A percentile compares a stretch with the other conserved stretches of the same genome.
Conservation (phyloP, 225 moss, liverwort and hornwort species). For the Bryum argenteum region DNA sequence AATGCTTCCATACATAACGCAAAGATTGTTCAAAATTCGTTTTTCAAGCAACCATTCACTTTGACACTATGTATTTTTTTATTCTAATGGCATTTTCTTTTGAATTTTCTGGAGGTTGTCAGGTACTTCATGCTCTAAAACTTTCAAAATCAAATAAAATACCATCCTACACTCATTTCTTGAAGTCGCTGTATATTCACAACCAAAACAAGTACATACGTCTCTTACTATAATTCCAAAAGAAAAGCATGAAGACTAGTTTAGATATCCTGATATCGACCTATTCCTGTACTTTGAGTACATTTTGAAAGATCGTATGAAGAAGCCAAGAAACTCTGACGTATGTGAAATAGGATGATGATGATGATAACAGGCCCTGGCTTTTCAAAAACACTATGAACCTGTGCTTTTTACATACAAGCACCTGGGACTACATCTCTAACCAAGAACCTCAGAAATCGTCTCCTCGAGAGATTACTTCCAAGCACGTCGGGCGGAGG, state of each 20-base stretch:
- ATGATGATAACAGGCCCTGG: background rate
- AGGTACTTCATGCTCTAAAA: too few relatives aligned
- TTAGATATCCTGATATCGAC: background rate
- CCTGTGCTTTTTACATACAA: conserved; percentile 20
- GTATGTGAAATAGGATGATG: conserved; percentile 17
- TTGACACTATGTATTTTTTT: too few relatives aligned
- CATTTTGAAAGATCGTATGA: background rate
- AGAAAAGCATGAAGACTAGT: conserved; percentile 1
- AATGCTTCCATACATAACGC: too few relatives aligned
- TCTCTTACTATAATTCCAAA: background rate
- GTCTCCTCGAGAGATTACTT: conserved; percentile 80
- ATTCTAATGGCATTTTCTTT: too few relatives aligned
- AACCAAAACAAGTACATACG: background rate
- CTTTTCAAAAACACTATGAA: conserved; percentile 21
- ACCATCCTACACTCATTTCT: too few relatives aligned
- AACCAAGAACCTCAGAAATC: conserved; percentile 42
- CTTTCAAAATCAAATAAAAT: too few relatives aligned
- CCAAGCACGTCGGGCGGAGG: conserved; percentile 83
- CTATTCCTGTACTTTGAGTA: background rate
- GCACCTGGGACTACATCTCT: background rate
- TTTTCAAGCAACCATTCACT: too few relatives aligned
- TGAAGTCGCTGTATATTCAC: too few relatives aligned
- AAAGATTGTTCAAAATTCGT: too few relatives aligned
- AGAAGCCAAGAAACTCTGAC: conserved; percentile 19
- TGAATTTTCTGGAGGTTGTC: too few relatives aligned